phyloP scores from a whole-genome alignment of 169 alveolate species.

The Plasmodium chabaudi region DNA sequence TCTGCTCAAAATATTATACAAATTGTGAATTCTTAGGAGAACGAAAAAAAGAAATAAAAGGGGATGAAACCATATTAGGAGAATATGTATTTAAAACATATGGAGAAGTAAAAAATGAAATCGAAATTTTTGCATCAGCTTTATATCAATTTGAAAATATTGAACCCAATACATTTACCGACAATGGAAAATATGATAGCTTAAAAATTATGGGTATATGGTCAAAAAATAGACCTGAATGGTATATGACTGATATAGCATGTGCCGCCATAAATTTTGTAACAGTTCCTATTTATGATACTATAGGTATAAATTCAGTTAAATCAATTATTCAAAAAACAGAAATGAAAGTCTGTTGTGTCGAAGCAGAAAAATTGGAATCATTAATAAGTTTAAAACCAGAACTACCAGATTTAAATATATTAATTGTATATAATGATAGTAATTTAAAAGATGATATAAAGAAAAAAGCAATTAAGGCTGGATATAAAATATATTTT shows the following conservation, averaged over 20 bases:
- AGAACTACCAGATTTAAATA: constrained; percentile 56
- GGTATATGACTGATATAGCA: constrained; percentile 85
- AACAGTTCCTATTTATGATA: constrained; percentile 85
- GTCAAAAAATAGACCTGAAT: constrained; percentile 85
- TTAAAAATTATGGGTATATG: constrained; percentile 83
- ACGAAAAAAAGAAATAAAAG: constrained; percentile 70
- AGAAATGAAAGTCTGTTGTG: constrained; percentile 79
- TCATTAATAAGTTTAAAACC: constrained; percentile 48
- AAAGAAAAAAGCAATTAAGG: constrained; percentile 27
- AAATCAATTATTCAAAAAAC: constrained; percentile 32
- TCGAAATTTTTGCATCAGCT: constrained; percentile 68
- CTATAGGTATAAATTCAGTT: constrained; percentile 82
- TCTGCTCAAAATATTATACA: constrained; percentile 36
- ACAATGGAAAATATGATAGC: constrained; percentile 35
- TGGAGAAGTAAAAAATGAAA: constrained; percentile 64
- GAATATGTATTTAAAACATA: constrained; percentile 63
- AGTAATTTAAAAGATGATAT: constrained; percentile 56
- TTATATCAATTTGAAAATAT: constrained; percentile 54
- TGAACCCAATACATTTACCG: constrained; percentile 36
- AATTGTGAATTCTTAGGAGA: constrained; percentile 56
- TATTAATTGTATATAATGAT: constrained; percentile 78
- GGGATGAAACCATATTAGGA: constrained; percentile 41
- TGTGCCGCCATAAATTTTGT: constrained; percentile 82
- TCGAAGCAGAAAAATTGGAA: constrained; percentile 80
- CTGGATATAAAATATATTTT: constrained; percentile 59